phyloP scores from a whole-genome alignment of 805 yeast species.

The Yamadazyma tumulicola region DNA sequence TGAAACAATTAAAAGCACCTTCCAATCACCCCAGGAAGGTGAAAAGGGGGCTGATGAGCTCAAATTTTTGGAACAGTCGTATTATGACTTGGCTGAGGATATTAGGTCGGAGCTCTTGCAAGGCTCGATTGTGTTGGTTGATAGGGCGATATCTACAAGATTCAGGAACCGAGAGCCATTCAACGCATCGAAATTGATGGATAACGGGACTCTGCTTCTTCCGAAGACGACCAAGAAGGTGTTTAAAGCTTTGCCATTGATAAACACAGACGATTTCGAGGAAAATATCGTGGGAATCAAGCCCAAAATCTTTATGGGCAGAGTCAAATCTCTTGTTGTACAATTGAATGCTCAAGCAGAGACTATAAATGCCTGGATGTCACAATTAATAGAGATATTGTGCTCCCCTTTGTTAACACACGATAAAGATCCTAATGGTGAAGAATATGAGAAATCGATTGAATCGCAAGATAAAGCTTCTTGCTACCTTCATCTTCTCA shows the following conservation, averaged over 20 bases:
- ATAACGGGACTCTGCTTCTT: conserved; percentile 26
- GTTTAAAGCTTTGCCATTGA: conserved; percentile 27
- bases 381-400: conserved; percentile 40
- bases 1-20: neutral
- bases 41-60: conserved; percentile 7
- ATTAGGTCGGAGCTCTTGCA: conserved; percentile 30
- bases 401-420: conserved; percentile 45
- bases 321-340: conserved; percentile 15
- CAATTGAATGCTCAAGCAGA: conserved; percentile 52
- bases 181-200: conserved; percentile 15
- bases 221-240: conserved; percentile 34
- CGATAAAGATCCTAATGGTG: conserved; percentile 58
- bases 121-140: conserved; percentile 27
- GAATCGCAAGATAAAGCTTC: conserved; percentile 72
- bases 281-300: conserved; percentile 18
- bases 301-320: conserved; percentile 17
- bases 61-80: conserved; percentile 26
- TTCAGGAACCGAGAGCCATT: conserved; percentile 20
- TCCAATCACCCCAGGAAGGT: conserved; percentile 1
- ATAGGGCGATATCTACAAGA: conserved; percentile 20
- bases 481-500: conserved; percentile 51
- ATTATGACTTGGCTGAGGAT: conserved; percentile 33
- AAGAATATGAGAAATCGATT: conserved; percentile 73
- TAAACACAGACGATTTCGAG: conserved; percentile 15
- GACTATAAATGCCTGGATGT: conserved; percentile 51